A percentile compares a stretch with the other conserved stretches of the same genome.
Evolutionary conservation across 805 yeast genomes (phyloP).

Genomic region (Helenozyma baotianmanensis): DNA sequence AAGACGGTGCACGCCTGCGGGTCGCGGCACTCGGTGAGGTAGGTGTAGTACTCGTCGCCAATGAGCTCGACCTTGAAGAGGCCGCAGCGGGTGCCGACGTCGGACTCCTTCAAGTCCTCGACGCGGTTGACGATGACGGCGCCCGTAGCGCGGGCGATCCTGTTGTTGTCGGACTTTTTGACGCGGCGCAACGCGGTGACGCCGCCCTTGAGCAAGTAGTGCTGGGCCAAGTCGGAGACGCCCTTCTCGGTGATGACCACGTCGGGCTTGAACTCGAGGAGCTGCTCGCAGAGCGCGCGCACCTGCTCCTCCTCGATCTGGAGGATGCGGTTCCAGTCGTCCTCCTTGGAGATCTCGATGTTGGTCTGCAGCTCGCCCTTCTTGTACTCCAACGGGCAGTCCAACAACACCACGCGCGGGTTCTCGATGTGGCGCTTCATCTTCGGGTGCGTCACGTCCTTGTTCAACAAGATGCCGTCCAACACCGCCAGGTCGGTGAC

Average conservation of each 20-base stretch:
- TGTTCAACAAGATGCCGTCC: constrained; percentile 89
- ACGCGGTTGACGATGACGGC: constrained; percentile 95
- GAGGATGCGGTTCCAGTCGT: constrained; percentile 91
- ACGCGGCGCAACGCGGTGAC: constrained; percentile 91
- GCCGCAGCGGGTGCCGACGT: constrained; percentile 86
- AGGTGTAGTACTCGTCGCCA: constrained; percentile 96
- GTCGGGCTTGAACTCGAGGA: constrained; percentile 83
- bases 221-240: constrained; percentile 96
- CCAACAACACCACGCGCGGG: constrained; percentile 84
- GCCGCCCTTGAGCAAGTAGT: constrained; percentile 87
- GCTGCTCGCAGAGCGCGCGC: constrained; percentile 76
- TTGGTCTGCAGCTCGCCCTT: constrained; percentile 99
- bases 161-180: constrained; percentile 90
- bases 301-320: constrained; percentile 99
- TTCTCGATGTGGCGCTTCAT: constrained; percentile 87
- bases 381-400: constrained; percentile 96
- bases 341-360: constrained; percentile 93
- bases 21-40: constrained; percentile 68
- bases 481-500: constrained; percentile 83
- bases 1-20: constrained; percentile 93
- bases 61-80: constrained; percentile 88
- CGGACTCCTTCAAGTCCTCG: constrained; percentile 88
- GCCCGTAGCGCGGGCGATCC: constrained; percentile 96
- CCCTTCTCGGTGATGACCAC: constrained; percentile 97
- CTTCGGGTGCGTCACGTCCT: constrained; percentile 98